Base-by-base conservation (phyloP, 805 yeast genomes). In the Yamadazyma ubonensis region DNA sequence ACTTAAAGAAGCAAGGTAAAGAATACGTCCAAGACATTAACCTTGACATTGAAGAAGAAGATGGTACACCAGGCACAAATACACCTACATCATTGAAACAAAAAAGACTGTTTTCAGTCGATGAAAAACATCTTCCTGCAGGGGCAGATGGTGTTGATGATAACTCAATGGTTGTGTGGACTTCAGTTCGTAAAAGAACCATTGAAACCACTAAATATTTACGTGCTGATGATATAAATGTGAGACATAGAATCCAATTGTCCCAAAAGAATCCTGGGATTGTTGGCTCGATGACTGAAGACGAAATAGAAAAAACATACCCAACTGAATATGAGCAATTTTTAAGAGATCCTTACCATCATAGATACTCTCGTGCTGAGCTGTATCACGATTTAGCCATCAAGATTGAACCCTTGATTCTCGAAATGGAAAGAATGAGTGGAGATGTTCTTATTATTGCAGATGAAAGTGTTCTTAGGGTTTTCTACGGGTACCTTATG, bases 351-450 rank as follows among this genome's bases (percentile, higher is more conserved):
- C 96, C 96, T 2, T 93, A 93, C 57, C 97, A 93, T 62, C 91
- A 84, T 57, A 72, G 99, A 44, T 93, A 78, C 57, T 86, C 96
- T 2, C 73, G 98, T 36, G 88, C 95, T 0, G 99, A 93, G 65
- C 86, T 95, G 36, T 93, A 89, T 57, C 99, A 93, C 62, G 99
- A 93, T 61, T 73, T 93, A 42, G 98, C 99, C 0, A 83, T 93
- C 26, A 80, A 96, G 52, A 76, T 93, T 65, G 99, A 93, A 63
- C 96, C 98, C 0, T 70, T 93, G 40, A 79, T 93, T 45, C 72
- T 93, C 58, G 98, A 93, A 61, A 83, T 93, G 80, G 99, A 93
- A 61, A 76, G 97, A 51, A 82, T 85, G 76, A 77, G 86, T 38
- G 86, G 88, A 15, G 96, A 89, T 57, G 76, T 93, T 11, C 68